Evolutionary conservation across 108 stramenopile species (phyloP).

Genomic region (Cyclotella sp.): DNA sequence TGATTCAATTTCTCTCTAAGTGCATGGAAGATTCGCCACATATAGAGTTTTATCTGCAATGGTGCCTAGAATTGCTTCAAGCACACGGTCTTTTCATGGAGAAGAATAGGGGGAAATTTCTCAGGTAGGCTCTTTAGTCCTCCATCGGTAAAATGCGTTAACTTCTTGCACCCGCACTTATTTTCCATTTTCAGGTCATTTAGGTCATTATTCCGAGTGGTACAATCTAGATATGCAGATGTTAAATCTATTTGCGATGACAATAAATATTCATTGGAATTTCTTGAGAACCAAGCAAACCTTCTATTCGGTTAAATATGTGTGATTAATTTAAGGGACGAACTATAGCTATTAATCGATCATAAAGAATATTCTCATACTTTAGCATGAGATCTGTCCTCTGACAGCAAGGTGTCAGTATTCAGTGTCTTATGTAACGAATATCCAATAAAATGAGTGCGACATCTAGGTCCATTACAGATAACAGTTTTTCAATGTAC

Average conservation of each 20-base stretch:
- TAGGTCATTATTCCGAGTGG: constrained; percentile 72
- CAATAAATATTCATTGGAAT: constrained; percentile 83
- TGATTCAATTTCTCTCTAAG: constrained; percentile 80
- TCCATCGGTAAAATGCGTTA: not conserved
- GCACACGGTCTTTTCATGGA: constrained; percentile 86
- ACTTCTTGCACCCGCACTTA: not conserved
- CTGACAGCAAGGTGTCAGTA: too few species aligned
- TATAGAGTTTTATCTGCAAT: constrained; percentile 88
- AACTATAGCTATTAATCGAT: too few species aligned
- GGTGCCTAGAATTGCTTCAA: constrained; percentile 81
- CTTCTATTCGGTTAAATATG: constrained; percentile 28
- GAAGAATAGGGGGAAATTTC: constrained; percentile 69
- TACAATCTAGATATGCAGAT: constrained; percentile 78
- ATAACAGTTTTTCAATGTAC: too few species aligned
- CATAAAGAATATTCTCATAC: too few species aligned
- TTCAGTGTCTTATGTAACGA: too few species aligned
- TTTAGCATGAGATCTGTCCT: too few species aligned
- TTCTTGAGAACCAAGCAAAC: constrained; percentile 74
- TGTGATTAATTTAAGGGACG: too few species aligned
- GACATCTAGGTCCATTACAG: too few species aligned
- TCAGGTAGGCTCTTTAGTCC: not conserved
- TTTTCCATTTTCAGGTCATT: constrained; percentile 71
- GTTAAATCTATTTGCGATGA: constrained; percentile 78
- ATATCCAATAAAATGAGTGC: too few species aligned
- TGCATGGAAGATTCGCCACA: constrained; percentile 86